phyloP scores from a whole-genome alignment of 2,329 filamentous ascomycete genomes.

The Phymatotrichopsis omnivora region DNA sequence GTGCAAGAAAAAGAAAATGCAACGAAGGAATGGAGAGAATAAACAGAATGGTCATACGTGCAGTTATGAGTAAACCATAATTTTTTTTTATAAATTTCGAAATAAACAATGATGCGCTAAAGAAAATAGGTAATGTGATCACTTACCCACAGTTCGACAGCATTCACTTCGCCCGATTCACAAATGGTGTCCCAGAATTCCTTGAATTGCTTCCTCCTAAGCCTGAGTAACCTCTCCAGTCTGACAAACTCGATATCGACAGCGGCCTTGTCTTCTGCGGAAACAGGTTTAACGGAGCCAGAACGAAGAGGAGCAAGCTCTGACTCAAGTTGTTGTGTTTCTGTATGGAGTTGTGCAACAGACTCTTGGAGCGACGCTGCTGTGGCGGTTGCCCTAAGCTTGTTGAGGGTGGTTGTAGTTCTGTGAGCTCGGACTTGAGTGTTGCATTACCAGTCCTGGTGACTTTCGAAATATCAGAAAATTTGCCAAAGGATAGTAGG shows the following conservation, averaged over 20 bases:
- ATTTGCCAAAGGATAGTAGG: no score
- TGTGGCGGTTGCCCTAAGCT: conserved; percentile 28
- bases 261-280: conserved; percentile 27
- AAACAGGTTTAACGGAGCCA: conserved; percentile 25
- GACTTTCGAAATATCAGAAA: no score
- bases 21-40: no score
- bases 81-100: no score
- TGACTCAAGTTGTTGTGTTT: conserved; percentile 25
- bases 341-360: conserved; percentile 23
- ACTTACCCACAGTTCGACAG: conserved; percentile 29
- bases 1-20: no score
- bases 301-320: conserved; percentile 24
- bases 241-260: conserved; percentile 25
- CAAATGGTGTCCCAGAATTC: conserved; percentile 28
- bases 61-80: no score
- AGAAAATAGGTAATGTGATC: conserved; percentile 12
- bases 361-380: conserved; percentile 26
- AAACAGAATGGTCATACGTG: no score
- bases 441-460: conserved; percentile 25
- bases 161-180: conserved; percentile 23
- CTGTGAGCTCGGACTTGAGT: conserved; percentile 29
- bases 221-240: conserved; percentile 24
- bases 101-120: no score
- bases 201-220: conserved; percentile 29
- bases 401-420: conserved; percentile 28